Conservation (phyloP, 2,329 filamentous ascomycete species). For the Botrytis cinerea region DNA sequence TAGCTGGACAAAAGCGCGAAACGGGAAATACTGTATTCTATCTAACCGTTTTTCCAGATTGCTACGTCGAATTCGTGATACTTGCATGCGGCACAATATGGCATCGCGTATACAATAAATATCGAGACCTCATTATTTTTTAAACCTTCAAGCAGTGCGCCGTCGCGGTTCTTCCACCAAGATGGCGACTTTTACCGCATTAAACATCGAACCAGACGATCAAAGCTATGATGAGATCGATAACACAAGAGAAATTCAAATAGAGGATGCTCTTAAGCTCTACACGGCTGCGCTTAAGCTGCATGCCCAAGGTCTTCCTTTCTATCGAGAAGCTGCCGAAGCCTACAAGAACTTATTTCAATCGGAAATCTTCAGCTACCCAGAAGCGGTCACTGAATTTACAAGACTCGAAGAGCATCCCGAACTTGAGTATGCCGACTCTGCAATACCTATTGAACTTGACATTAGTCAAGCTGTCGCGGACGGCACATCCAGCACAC, state of each 20-base stretch:
- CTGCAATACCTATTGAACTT: slow-evolving; percentile 52
- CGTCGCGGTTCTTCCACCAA: neutral
- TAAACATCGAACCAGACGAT: slow-evolving; percentile 94
- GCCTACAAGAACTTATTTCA: slow-evolving; percentile 85
- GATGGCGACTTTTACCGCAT: slow-evolving; percentile 65
- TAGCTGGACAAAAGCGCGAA: neutral
- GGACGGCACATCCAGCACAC: slow-evolving; percentile 75
- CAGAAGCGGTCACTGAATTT: slow-evolving; percentile 83
- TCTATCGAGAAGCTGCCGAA: slow-evolving; percentile 72
- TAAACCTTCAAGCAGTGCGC: neutral
- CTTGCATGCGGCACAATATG: neutral
- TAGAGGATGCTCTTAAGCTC: slow-evolving; percentile 93
- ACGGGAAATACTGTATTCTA: neutral
- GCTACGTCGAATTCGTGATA: neutral
- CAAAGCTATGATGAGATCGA: slow-evolving; percentile 89
- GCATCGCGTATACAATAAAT: neutral
- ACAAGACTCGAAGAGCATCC: slow-evolving; percentile 65
- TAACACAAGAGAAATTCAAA: slow-evolving; percentile 91
- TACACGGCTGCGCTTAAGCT: slow-evolving; percentile 90
- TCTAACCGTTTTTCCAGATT: neutral
- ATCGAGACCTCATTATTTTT: neutral
- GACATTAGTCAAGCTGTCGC: slow-evolving; percentile 61
- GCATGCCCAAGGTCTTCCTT: slow-evolving; percentile 80
- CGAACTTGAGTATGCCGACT: slow-evolving; percentile 52
- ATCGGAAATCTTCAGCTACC: slow-evolving; percentile 92